Base-by-base conservation (phyloP, 441 rosid species). In the Brassica balearica region DNA sequence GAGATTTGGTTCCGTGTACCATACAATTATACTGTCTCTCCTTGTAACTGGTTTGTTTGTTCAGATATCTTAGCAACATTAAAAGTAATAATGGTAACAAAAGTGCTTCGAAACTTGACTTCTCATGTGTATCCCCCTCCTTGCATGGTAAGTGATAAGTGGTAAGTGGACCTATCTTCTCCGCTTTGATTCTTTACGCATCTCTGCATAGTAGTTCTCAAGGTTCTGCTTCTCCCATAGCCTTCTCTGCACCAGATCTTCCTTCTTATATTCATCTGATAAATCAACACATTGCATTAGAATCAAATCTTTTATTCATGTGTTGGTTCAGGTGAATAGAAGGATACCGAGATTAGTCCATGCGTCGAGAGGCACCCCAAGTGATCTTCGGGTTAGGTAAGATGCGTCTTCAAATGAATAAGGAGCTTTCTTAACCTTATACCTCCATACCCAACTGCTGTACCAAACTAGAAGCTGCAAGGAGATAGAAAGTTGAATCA, bases 331-430 rank as follows among this genome's bases (percentile, higher is more conserved):
- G 23, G 9, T 68, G 19, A 60, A 51, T 17, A 41, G 41, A 48
- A 48, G 56, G 58, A 77, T 88, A 93, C 99, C 99, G 4, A 89
- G 80, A 71, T 78, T 88, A 74, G 70, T 84, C 99, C 99, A 95
- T 20, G 94, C 80, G 77, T 93, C 97, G 8, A 36, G 68, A 48
- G 92, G 84, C 58, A 89, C 80, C 5, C 56, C 60, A 27, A 95
- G 90, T 61, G 96, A 81, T 73, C 85, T 87, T 73, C 73, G 85
- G 5, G 99, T 95, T 72, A 93, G 85, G 82, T 90, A 91, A 2
- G 84, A 84, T 25, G 95, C 98, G 72, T 95, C 99, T 68, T 93
- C 97, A 94, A 90, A 87, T 72, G 97, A 83, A 85, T 90, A 92
- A 71, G 97, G 91, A 82, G 97, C 87, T 58, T 77, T 66, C 77